A percentile compares a stretch with the other conserved stretches of the same genome.
phyloP scores from a whole-genome alignment of 139 green algal species.

The Chlamydomonas asymmetrica region DNA sequence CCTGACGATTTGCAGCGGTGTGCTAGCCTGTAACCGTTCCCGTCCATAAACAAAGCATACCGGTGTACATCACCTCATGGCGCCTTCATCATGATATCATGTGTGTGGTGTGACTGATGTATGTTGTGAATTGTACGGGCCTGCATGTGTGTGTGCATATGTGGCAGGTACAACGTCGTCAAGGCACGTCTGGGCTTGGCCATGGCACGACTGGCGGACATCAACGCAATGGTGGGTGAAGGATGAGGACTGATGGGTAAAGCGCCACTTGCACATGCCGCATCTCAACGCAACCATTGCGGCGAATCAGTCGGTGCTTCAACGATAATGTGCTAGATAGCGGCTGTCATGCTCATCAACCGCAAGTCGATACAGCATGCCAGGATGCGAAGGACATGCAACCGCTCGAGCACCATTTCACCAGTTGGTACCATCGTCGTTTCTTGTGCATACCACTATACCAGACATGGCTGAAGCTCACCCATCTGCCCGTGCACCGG shows the following conservation, averaged over 20 bases:
- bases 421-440: no score
- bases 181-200: constrained; percentile 65
- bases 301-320: neutral
- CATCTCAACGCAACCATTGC: constrained; percentile 18
- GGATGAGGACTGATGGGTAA: neutral
- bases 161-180: constrained; percentile 71
- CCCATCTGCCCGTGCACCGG: neutral
- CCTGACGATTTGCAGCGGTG: no score
- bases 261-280: neutral
- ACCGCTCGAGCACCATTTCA: neutral
- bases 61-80: no score
- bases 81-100: no score
- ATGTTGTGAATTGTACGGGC: no score
- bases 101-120: no score
- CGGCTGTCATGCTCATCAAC: neutral
- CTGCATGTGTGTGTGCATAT: no score
- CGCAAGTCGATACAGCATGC: neutral
- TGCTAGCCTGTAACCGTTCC: no score
- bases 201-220: constrained; percentile 57
- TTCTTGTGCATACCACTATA: neutral
- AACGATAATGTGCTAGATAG: neutral
- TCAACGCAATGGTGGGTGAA: constrained; percentile 40
- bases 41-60: no score
- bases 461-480: neutral
- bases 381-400: neutral